phyloP scores from a whole-genome alignment of 345 rosid species.

The Clarkia xantiana region DNA sequence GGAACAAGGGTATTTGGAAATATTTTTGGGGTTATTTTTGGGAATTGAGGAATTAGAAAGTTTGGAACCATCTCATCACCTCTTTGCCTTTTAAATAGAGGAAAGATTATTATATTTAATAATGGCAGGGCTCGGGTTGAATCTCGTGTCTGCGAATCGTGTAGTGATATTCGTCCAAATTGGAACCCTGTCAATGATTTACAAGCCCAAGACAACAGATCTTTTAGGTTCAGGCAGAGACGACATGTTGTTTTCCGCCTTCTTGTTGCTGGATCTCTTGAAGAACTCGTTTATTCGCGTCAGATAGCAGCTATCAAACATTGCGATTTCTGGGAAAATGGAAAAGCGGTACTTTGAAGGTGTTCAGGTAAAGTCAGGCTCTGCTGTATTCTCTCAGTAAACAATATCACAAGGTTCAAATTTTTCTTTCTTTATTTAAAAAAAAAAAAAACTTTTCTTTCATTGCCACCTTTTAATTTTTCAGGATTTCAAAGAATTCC shows the following conservation, averaged over 20 bases:
- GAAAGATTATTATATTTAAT: too few relatives aligned
- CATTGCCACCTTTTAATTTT: slow-evolving; percentile 7
- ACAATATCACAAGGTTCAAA: too few relatives aligned
- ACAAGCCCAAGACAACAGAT: slow-evolving; percentile 89
- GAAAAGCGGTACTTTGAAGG: slow-evolving; percentile 92
- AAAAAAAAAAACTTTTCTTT: background rate
- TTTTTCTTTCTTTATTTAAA: background rate
- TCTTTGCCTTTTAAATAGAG: too few relatives aligned
- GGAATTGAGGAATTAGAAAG: too few relatives aligned
- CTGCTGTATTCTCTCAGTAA: too few relatives aligned
- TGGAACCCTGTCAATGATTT: slow-evolving; percentile 97
- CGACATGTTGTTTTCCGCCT: slow-evolving; percentile 89
- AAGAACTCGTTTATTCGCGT: slow-evolving; percentile 77
- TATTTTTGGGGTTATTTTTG: too few relatives aligned
- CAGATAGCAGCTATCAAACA: slow-evolving; percentile 92
- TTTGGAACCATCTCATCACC: too few relatives aligned
- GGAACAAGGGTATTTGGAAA: too few relatives aligned
- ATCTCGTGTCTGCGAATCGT: slow-evolving; percentile 91
- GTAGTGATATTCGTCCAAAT: slow-evolving; percentile 90
- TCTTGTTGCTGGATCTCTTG: slow-evolving; percentile 94
- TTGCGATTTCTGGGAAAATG: slow-evolving; percentile 92
- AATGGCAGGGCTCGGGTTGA: slow-evolving; percentile 75
- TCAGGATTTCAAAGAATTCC: slow-evolving; percentile 88
- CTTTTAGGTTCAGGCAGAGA: slow-evolving; percentile 90
- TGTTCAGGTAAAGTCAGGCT: slow-evolving; percentile 44